Evolutionary conservation across 2,329 filamentous ascomycete species (phyloP), one percentile per base, ranked within the genome.

Genomic region (Aspergillus melleus): DNA sequence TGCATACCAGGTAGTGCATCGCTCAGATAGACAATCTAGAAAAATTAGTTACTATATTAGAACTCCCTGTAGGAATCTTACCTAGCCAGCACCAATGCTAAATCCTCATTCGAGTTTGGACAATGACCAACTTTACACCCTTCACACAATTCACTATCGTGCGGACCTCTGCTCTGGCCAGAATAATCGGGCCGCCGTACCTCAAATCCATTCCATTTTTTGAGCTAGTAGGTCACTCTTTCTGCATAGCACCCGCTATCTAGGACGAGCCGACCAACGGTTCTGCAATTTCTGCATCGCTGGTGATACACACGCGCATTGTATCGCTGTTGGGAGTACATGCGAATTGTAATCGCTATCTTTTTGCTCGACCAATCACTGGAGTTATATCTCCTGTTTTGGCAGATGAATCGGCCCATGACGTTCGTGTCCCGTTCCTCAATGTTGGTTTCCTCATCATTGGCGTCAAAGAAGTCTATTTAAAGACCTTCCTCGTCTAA

Each of bases 251-350:
- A 76, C 50, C 72, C 59, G 65, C 32, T 39, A 39, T 79, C 70
- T 39, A 78, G 62, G 36, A 64, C 32, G 19, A 76, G 76, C 49
- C 69, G 61, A 55, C 75, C 72, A 0, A 78, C 65, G n/a, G 16
- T 32, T 10, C 73, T 64, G 64, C 77, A 80, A 16, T 14, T n/a
- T 57, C 71, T 74, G 65, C 77, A 81, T 10, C 73, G 71, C 66
- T 80, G 77, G 62, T 77, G 68, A 64, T 80, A 81, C 49, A 81
- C 77, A 58, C 75, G 67, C 50, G 76, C 78, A 64, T 81, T 81
- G 62, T 81, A 81, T 68, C 65, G 65, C 44, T 65, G 14, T 16
- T 57, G 66, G 4, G 62, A 49, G 65, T 80, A 81, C 66, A 77
- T 69, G 24, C 77, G 73, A 49, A 81, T 79, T 0, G 72, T 78